Percentiles rank a stretch among this genome's conserved stretches.
These are phyloP conservation scores for Saprolegnia parasitica DNA, from an alignment of 352 stramenopile genomes.

Conservation along the genomic window DNA sequence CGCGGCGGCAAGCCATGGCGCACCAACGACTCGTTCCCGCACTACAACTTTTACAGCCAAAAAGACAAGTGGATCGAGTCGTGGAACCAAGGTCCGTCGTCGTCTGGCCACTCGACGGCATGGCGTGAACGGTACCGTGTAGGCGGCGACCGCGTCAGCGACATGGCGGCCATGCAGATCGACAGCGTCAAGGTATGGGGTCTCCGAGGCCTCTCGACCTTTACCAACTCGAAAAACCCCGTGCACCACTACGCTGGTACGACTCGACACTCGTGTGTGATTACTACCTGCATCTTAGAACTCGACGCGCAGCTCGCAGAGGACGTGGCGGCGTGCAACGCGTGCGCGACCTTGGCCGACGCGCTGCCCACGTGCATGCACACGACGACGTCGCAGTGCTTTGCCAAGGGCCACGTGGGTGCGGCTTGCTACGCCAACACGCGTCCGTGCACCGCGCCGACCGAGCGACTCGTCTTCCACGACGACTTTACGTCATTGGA, in stretches of 20 bases:
- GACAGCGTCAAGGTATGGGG: constrained; percentile 28
- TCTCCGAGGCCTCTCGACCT: constrained; percentile 22
- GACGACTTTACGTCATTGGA: constrained; percentile 12
- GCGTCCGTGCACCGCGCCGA: not conserved
- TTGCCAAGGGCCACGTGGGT: not conserved
- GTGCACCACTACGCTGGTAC: constrained; percentile 13
- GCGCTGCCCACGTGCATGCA: not conserved
- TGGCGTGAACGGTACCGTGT: not conserved
- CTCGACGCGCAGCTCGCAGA: not conserved
- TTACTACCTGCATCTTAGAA: not conserved
- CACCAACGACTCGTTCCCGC: constrained; percentile 24
- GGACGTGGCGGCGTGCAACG: not conserved
- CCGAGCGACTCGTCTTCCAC: constrained; percentile 17
- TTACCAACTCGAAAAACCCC: constrained; percentile 22
- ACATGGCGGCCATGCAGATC: constrained; percentile 25
- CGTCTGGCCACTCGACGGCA: not conserved
- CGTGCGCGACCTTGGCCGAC: not conserved
- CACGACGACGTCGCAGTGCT: not conserved
- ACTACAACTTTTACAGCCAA: constrained; percentile 15
- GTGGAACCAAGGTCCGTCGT: constrained; percentile 8
- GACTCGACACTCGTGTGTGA: not conserved
- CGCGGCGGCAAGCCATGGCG: constrained; percentile 16
- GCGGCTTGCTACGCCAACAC: not conserved
- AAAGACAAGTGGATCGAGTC: constrained; percentile 16
- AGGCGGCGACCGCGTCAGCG: not conserved